Percentiles rank a stretch among this genome's conserved stretches.
Conservation (phyloP, 129 eudicot species). For the Smallanthus sonchifolius region DNA sequence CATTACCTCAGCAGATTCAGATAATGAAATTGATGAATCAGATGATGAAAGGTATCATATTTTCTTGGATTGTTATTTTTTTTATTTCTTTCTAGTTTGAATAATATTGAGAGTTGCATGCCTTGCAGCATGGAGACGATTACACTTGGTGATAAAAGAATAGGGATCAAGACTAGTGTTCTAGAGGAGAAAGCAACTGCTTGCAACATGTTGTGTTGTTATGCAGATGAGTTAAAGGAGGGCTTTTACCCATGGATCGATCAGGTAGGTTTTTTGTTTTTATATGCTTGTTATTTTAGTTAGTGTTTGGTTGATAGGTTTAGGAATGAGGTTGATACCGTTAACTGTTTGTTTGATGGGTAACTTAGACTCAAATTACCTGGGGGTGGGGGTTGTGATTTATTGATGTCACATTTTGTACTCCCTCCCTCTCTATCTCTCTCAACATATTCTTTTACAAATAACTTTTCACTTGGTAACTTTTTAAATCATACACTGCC, state of each 20-base stretch:
- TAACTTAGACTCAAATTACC: neutral
- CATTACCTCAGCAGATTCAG: slow-evolving; percentile 94
- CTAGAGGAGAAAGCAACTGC: slow-evolving; percentile 99
- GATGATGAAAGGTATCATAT: slow-evolving; percentile 85
- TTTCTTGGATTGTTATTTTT: neutral
- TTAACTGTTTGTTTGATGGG: neutral
- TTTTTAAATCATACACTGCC: neutral
- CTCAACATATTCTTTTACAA: neutral
- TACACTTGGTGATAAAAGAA: slow-evolving; percentile 97
- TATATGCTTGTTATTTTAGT: neutral
- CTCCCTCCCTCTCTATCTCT: neutral
- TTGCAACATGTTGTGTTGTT: slow-evolving; percentile 97
- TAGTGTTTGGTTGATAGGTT: slow-evolving; percentile 2
- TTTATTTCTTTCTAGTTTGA: neutral
- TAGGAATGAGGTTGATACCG: neutral
- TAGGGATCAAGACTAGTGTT: slow-evolving; percentile 96
- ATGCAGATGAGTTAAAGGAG: slow-evolving; percentile 97
- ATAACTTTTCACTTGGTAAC: neutral
- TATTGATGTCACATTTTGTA: neutral
- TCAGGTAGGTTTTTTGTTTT: slow-evolving; percentile 50
- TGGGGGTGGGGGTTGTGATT: no score
- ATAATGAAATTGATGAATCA: slow-evolving; percentile 87
- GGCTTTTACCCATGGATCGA: slow-evolving; percentile 99
- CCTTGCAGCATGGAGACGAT: slow-evolving; percentile 96
- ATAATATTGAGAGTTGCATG: slow-evolving; percentile 1